These are phyloP conservation scores for Grosmannia penicillata DNA, from an alignment of 2,329 filamentous ascomycete genomes.

Conservation along the genomic window DNA sequence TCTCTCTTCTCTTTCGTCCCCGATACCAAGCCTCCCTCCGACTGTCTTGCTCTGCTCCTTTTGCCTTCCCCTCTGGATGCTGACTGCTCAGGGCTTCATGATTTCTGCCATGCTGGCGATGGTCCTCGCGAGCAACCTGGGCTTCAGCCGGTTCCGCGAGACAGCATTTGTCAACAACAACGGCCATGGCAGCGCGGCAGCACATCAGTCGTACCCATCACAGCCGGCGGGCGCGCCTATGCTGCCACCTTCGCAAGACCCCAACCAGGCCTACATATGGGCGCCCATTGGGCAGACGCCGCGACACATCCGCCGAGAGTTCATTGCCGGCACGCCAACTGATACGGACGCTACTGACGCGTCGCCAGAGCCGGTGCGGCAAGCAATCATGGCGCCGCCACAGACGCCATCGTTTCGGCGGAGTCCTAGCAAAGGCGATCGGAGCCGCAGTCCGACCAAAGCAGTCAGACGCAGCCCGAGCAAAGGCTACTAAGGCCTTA, in stretches of 20 bases:
- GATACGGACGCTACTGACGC: constrained; percentile 40
- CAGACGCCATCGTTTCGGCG: constrained; percentile 30
- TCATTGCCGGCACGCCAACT: constrained; percentile 26
- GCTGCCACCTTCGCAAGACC: constrained; percentile 15
- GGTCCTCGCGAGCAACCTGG: constrained; percentile 35
- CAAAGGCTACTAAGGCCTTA: constrained; percentile 19
- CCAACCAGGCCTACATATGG: constrained; percentile 30
- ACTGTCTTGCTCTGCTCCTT: no score
- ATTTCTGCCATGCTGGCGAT: constrained; percentile 31
- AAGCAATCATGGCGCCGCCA: constrained; percentile 25
- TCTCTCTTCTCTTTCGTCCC: background rate
- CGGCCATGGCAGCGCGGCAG: constrained; percentile 6
- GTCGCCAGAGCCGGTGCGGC: constrained; percentile 26
- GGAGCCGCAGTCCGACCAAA: constrained; percentile 34
- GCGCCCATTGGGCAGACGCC: constrained; percentile 34
- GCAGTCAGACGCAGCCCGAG: constrained; percentile 20
- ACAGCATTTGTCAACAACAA: constrained; percentile 11
- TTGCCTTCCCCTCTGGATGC: no score
- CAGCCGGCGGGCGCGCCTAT: constrained; percentile 12
- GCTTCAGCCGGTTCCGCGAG: constrained; percentile 22
- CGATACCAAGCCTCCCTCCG: no score
- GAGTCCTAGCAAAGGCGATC: constrained; percentile 34
- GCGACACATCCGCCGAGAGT: constrained; percentile 25
- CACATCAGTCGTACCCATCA: constrained; percentile 13
- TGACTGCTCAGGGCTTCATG: constrained; percentile 29